A percentile compares a stretch with the other conserved stretches of the same genome.
Conservation (phyloP, 2,329 filamentous ascomycete species). For the Cercospora brassicicola region DNA sequence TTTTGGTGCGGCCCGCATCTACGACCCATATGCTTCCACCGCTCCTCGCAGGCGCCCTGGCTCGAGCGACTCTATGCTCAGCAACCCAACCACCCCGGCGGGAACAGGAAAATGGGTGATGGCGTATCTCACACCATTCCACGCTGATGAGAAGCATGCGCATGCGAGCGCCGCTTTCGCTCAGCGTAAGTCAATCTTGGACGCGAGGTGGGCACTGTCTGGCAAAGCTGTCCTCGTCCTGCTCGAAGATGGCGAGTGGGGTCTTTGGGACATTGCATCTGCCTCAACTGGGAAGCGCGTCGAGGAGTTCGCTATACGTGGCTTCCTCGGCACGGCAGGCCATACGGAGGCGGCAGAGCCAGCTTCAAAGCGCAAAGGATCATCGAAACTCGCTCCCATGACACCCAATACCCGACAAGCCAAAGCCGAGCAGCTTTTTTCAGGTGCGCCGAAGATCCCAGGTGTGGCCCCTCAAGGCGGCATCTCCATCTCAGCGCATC, state of each 20-base stretch:
- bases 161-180: slow-evolving; percentile 35
- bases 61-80: slow-evolving; percentile 29
- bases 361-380: slow-evolving; percentile 37
- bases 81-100: slow-evolving; percentile 2
- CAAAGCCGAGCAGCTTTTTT: slow-evolving; percentile 49
- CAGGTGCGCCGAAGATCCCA: slow-evolving; percentile 40
- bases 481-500: slow-evolving; percentile 42
- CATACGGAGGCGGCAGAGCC: slow-evolving; percentile 26
- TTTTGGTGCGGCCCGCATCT: slow-evolving; percentile 58
- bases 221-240: slow-evolving; percentile 51
- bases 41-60: slow-evolving; percentile 24
- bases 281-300: slow-evolving; percentile 24
- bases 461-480: slow-evolving; percentile 43
- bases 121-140: slow-evolving; percentile 34
- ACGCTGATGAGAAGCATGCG: slow-evolving; percentile 20
- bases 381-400: slow-evolving; percentile 49
- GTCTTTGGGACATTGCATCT: slow-evolving; percentile 49
- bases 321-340: slow-evolving; percentile 33
- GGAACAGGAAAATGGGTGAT: slow-evolving; percentile 34
- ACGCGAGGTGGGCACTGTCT: slow-evolving; percentile 50
- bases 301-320: slow-evolving; percentile 34
- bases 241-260: slow-evolving; percentile 54
- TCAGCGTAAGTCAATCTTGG: slow-evolving; percentile 51
- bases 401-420: slow-evolving; percentile 53
- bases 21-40: slow-evolving; percentile 51